Evolutionary conservation across 2,329 filamentous ascomycete genomes (phyloP).

Genomic region (Harringtonia aguacate): DNA sequence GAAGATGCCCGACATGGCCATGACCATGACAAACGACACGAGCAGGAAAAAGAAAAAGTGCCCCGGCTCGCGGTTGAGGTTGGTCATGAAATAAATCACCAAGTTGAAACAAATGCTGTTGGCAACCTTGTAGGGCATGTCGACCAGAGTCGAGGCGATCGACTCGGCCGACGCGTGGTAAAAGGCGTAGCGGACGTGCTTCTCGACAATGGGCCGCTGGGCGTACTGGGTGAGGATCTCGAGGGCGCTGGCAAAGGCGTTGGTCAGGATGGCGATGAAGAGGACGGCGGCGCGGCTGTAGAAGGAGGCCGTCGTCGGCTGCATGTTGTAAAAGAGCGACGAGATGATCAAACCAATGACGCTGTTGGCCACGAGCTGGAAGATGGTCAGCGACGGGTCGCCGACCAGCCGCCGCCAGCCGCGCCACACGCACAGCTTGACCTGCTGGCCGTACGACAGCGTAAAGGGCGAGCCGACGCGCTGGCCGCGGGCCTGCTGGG

Average conservation of each 20-base stretch:
- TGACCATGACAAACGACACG: slow-evolving; percentile 59
- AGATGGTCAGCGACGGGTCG: slow-evolving; percentile 65
- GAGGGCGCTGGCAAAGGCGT: slow-evolving; percentile 68
- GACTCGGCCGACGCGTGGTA: slow-evolving; percentile 86
- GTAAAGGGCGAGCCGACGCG: slow-evolving; percentile 71
- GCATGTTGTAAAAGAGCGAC: slow-evolving; percentile 70
- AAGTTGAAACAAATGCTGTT: slow-evolving; percentile 70
- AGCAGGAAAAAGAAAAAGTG: slow-evolving; percentile 79
- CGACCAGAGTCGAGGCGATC: slow-evolving; percentile 71
- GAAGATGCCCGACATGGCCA: slow-evolving; percentile 73
- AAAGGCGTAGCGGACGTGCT: slow-evolving; percentile 74
- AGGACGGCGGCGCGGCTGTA: slow-evolving; percentile 59
- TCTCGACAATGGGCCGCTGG: slow-evolving; percentile 85
- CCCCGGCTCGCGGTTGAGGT: slow-evolving; percentile 60
- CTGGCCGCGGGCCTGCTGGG: slow-evolving; percentile 44
- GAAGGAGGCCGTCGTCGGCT: slow-evolving; percentile 43
- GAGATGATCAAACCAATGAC: slow-evolving; percentile 67
- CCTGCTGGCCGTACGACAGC: slow-evolving; percentile 63
- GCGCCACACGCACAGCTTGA: slow-evolving; percentile 68
- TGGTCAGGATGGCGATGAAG: slow-evolving; percentile 80
- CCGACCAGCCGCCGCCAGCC: slow-evolving; percentile 66
- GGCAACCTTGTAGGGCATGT: slow-evolving; percentile 71
- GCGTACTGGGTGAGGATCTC: slow-evolving; percentile 80
- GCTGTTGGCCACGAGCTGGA: slow-evolving; percentile 59
- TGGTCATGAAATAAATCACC: slow-evolving; percentile 77